phyloP scores from a whole-genome alignment of 83 land plant genomes.

The Diphasiastrum complanatum region DNA sequence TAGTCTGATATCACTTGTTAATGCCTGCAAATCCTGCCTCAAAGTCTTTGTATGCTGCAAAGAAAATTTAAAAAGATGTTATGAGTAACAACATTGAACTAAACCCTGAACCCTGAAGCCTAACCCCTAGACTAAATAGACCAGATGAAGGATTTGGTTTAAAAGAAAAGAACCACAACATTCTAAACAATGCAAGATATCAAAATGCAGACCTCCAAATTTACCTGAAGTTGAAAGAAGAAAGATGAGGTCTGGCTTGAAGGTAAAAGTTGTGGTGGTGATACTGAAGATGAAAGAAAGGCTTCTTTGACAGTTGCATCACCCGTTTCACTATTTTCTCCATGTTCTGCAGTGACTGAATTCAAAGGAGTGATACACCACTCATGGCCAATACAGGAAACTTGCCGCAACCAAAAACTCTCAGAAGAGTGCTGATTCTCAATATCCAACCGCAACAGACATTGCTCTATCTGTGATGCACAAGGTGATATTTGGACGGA shows the following conservation, averaged over 20 bases:
- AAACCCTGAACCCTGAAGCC: too few relatives aligned
- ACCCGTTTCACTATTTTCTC: conserved; percentile 8
- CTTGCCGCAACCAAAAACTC: conserved; percentile 73
- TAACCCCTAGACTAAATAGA: too few relatives aligned
- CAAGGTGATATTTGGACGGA: conserved; percentile 61
- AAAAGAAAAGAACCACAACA: too few relatives aligned
- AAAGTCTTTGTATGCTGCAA: not conserved
- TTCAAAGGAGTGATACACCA: conserved; percentile 63
- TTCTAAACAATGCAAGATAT: not conserved
- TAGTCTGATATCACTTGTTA: conserved; percentile 27
- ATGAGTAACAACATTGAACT: not conserved
- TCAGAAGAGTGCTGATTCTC: conserved; percentile 54
- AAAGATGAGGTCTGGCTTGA: conserved; percentile 68
- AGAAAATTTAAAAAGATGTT: not conserved
- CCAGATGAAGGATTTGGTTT: too few relatives aligned
- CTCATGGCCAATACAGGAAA: conserved; percentile 59
- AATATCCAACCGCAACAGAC: conserved; percentile 76
- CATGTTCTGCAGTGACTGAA: conserved; percentile 18
- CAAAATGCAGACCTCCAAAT: not conserved
- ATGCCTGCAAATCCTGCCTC: conserved; percentile 23
- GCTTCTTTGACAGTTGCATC: conserved; percentile 27
- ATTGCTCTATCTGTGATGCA: conserved; percentile 60
- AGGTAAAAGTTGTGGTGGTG: conserved; percentile 44
- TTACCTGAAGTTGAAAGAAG: conserved; percentile 80
- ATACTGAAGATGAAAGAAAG: conserved; percentile 48